Base-by-base conservation (phyloP, 208 protist species). In the Wallacemonas sp. region DNA sequence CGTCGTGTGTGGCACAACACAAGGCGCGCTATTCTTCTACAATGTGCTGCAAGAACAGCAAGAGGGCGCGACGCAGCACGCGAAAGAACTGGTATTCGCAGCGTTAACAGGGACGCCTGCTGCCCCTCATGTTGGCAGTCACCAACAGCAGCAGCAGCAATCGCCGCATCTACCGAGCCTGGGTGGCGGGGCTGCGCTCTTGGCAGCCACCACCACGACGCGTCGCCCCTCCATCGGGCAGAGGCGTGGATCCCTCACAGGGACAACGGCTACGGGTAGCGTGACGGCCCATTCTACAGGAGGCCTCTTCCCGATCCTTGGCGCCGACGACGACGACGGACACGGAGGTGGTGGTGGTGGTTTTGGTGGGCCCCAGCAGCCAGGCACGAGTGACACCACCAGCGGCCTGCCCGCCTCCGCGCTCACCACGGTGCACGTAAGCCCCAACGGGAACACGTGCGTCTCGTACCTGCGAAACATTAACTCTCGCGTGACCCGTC, bases 1-100 rank as follows among this genome's bases (percentile, higher is more conserved):
- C 59, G 44, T 92, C n/a, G 86, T 73, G 1, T 91, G 83, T 66
- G 86, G 79, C 45, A 91, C 84, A 11, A 73, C 77, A 9, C 82
- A 80, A 8, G 89, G 89, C 19, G 85, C 89, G 17, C 60, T 95
- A 1, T 56, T 92, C 21, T 82, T 91, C 49, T 95, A 86, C 70
- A 82, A 91, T 61, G 69, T 92, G 0, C 67, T 92, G 30, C 82
- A 79, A n/a, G 89, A 88, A 36, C 44, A 75, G 9, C 83, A 91
- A 68, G 86, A 90, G 28, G 86, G 89, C n/a, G 80, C 84, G 1
- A 69, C 81, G 26, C 79, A 90, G 36, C 92, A 82, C 73, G 79
- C 81, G 39, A 63, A 56, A 8, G 89, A 94, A 15, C 27, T 51
- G 9, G 42, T 68, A 21, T 62, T 75, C 6, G 56, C 33, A 21